Evolutionary conservation across 768 basidiomycete species (phyloP), one percentile per base, ranked within the genome.

Genomic region (Nidula microcarpa): DNA sequence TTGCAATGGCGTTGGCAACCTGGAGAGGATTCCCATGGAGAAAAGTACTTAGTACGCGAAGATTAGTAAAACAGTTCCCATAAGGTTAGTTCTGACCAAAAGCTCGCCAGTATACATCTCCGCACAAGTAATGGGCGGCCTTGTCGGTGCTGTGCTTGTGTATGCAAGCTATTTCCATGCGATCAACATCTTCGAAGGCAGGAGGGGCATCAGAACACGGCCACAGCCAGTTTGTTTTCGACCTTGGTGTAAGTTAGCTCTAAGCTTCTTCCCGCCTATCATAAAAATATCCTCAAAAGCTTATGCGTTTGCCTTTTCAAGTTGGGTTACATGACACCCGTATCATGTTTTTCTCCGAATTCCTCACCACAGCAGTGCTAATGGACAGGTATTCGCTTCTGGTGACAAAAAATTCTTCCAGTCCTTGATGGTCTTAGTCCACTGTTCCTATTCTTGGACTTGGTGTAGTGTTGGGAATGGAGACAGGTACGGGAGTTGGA

Each of bases 121-220:
- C 46, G 82, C 83, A 0, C 87, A 89, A 60, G 56, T 85, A 30
- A 69, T 87, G 57, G 87, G 87, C 14, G 87, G 71, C 14, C 55
- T 87, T 30, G 73, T 78, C 51, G 87, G 84, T n/a, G 80, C 78
- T 17, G 77, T 76, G 6, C 64, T 84, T 30, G 67, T 83, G 18
- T 87, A 87, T 58, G 86, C 75, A 3, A 84, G 84, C 62, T 89
- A 86, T 62, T 80, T 80, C 62, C 81, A 86, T 62, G 85, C 85
- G 11, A 82, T 90, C 60, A 77, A 82, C 58, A 61, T 84, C 43
- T 77, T 76, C 52, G 86, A 88, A 62, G 85, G 85, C 16, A 81
- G 80, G 6, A 52, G 69, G 32, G 66, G 71, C 36, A 65, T 79
- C 39, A 78, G 85, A 18, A 85, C 81, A 6, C 72, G 59, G 59